Evolutionary conservation across 2,329 filamentous ascomycete genomes (phyloP), one percentile per base, ranked within the genome.

Genomic region (Trichoderma atrobrunneum): DNA sequence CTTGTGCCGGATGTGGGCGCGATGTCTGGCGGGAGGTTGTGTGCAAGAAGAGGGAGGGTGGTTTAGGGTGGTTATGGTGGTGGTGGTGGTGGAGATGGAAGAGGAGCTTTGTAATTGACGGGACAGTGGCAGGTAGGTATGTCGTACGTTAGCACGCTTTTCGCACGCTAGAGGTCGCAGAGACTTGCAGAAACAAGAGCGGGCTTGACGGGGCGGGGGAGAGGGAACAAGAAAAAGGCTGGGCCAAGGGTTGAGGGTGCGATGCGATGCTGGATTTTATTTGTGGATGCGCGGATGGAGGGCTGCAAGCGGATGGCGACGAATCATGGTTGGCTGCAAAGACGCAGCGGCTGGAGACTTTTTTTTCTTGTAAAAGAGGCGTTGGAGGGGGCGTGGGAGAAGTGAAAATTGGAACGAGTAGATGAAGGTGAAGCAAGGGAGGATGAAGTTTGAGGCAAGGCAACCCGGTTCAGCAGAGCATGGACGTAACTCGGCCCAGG

Each of bases 291-390:
- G 75, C 75, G 74, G 75, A 77, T 77, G 74, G 78, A 76, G 71
- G 51, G 66, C 71, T 67, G 64, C 63, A 70, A 73, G 70, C 76
- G 75, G 78, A 79, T 80, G 78, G 79, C 78, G 79, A 76, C 74
- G 75, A 73, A 76, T 78, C 78, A 78, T 80, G 79, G 79, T 80
- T 80, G 79, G 79, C 75, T 76, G 75, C 74, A 72, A 79, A 78
- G 78, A 76, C 78, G 77, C 78, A 78, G 68, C 39, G 70, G 16
- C 61, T 39, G 30, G 69, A 60, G 56, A 60, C 56, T 60, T 60
- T 60, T 32, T 18, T 28, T 21, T 21, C 10, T 32, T 34, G 43
- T 10, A 12, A 51, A 21, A 48, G n/a, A 21, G n/a, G n/a, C n/a
- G 48, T n/a, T 39, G 69, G 62, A 36, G 43, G 67, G 70, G 39